Base-by-base conservation (phyloP, 345 rosid genomes). In the Eucalyptus marginata region DNA sequence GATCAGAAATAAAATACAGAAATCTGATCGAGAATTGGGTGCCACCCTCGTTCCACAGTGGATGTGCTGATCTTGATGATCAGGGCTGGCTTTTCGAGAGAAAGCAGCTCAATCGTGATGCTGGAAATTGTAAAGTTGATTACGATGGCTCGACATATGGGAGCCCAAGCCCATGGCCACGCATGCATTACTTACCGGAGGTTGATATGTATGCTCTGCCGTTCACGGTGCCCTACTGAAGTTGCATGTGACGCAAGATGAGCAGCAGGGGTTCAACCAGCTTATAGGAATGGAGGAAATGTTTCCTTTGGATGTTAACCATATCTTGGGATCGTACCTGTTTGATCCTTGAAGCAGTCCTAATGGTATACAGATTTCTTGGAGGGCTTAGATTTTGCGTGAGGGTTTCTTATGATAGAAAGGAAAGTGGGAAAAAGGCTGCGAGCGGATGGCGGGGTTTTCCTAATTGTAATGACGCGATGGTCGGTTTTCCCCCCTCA, bases 191-290 rank as follows among this genome's bases (percentile, higher is more conserved):
- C 85, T 89, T 92, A 87, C 95, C 92, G 0, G 95, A 93, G 89
- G 93, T 86, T 27, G 93, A 91, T 49, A 54, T 91, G 79, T 91
- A 92, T 87, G 95, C 95, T 50, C 92, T 94, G 86, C 96, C 95
- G n/a, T 93, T 87, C 88, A 90, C 95, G 4, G 87, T 93, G 36
- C 95, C 95, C 18, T 95, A 90, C 87, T 95, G 91, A 93, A 76
- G 6, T 40, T 49, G 58, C 87, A n/a, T 86, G 5, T 13, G 15
- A 33, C 3, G 27, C 47, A 6, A 76, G 83, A 76, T 76, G 83
- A 76, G 29, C 83, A 3, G 43, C 14, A 5, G 87, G 47, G 58
- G 20, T 13, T 20, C 36, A 54, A 24, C 62, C 13, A 27, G 87
- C 54, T 50, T 52, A 49, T 51, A 22, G 59, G 87, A 86, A 86